A percentile compares a stretch with the other conserved stretches of the same genome.
phyloP scores from a whole-genome alignment of 2,329 filamentous ascomycete species.

The Simplicillium sp. region DNA sequence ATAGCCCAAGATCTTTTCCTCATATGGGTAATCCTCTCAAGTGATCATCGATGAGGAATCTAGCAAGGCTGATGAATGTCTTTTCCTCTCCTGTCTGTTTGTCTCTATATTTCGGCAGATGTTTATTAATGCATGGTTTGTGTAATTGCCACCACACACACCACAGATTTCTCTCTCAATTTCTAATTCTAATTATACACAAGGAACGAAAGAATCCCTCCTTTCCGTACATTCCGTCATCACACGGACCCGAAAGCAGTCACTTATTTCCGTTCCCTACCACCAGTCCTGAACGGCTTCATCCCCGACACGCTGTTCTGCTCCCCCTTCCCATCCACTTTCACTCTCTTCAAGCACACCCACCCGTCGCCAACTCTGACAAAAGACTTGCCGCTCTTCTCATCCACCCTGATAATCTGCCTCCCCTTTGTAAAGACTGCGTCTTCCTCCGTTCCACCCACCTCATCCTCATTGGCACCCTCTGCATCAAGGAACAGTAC shows the following conservation, averaged over 20 bases:
- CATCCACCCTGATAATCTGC: conserved; percentile 4
- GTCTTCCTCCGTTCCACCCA: neutral
- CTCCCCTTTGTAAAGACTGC: neutral
- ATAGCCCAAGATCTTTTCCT: too few species aligned
- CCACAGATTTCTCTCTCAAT: too few species aligned
- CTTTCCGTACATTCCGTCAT: too few species aligned
- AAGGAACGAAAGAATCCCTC: too few species aligned
- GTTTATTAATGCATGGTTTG: too few species aligned
- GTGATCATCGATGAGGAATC: conserved; percentile 1
- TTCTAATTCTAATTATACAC: too few species aligned
- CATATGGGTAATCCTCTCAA: neutral
- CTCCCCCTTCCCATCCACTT: conserved; percentile 22
- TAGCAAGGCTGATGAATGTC: neutral
- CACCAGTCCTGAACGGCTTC: conserved; percentile 7
- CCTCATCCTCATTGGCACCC: conserved; percentile 9
- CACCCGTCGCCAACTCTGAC: conserved; percentile 11
- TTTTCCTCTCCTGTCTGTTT: neutral
- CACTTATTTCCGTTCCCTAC: too few species aligned
- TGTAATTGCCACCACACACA: too few species aligned
- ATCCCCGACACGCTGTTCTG: conserved; percentile 15
- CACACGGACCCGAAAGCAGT: too few species aligned
- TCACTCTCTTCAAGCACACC: conserved; percentile 19
- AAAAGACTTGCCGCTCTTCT: conserved; percentile 10
- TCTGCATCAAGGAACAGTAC: conserved; percentile 28
- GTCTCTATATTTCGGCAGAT: too few species aligned